Percentiles rank a stretch among this genome's conserved stretches.
phyloP scores from a whole-genome alignment of 1,284 basidiomycete genomes.

The Leccinum griseonigrum region DNA sequence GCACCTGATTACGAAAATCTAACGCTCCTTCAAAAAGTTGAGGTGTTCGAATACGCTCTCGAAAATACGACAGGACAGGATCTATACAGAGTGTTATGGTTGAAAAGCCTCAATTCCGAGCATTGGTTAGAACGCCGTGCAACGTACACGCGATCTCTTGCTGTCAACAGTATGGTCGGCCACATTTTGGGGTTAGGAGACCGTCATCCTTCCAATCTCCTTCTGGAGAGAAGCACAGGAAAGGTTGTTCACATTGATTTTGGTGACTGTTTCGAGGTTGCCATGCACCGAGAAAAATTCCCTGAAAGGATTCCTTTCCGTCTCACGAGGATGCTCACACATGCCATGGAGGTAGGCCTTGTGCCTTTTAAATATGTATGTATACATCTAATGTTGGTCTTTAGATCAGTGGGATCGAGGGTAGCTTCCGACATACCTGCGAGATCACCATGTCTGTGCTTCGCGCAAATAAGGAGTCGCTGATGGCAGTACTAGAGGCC shows the following conservation, averaged over 20 bases:
- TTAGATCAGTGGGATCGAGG: conserved; percentile 94
- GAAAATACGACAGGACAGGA: conserved; percentile 99
- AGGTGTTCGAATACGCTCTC: conserved; percentile 98
- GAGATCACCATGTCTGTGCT: conserved; percentile 98
- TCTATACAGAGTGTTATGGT: conserved; percentile 97
- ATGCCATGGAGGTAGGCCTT: conserved; percentile 91
- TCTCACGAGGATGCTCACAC: conserved; percentile 96
- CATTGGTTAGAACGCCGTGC: conserved; percentile 97
- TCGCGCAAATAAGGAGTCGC: conserved; percentile 94
- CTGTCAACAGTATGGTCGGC: conserved; percentile 95
- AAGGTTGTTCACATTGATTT: conserved; percentile 99
- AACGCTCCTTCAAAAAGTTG: conserved; percentile 95
- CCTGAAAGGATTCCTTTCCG: conserved; percentile 99
- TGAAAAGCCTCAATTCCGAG: conserved; percentile 93
- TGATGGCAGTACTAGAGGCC: conserved; percentile 97
- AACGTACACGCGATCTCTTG: conserved; percentile 95
- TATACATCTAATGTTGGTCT: conserved; percentile 12
- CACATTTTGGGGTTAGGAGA: conserved; percentile 99
- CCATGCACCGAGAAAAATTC: conserved; percentile 97
- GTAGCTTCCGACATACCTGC: conserved; percentile 94
- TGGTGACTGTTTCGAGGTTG: conserved; percentile 93
- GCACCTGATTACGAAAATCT: conserved; percentile 98
- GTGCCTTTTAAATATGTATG: background rate
- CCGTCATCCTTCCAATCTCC: conserved; percentile 94
- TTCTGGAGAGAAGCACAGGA: conserved; percentile 90